phyloP scores from a whole-genome alignment of 2,329 filamentous ascomycete species.

The Diatrype stigma region DNA sequence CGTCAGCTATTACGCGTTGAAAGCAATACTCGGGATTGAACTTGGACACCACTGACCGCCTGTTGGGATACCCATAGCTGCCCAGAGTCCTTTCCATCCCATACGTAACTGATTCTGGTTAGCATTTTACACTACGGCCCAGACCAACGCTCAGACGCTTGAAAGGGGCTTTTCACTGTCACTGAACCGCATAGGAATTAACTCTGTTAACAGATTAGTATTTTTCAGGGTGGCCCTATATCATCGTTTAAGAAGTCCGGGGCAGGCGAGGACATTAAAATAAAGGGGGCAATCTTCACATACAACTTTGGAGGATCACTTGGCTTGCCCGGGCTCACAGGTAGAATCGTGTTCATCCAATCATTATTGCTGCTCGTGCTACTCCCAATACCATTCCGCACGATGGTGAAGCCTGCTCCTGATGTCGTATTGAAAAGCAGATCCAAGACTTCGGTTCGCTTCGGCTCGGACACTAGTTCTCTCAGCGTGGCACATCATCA shows the following conservation, averaged over 20 bases:
- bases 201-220: background rate
- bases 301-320: conserved; percentile 4
- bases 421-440: conserved; percentile 30
- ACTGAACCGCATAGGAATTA: too few relatives aligned
- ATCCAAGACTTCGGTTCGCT: conserved; percentile 29
- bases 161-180: too few relatives aligned
- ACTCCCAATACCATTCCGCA: conserved; percentile 33
- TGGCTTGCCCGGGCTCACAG: conserved; percentile 5
- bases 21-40: too few relatives aligned
- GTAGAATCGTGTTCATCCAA: conserved; percentile 11
- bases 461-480: conserved; percentile 20
- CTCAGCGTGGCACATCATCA: background rate
- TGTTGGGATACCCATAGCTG: conserved; percentile 8
- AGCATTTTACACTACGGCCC: too few relatives aligned
- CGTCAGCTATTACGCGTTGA: background rate
- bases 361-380: conserved; percentile 27
- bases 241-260: too few relatives aligned
- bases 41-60: conserved; percentile 5
- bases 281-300: background rate
- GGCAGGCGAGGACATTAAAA: too few relatives aligned
- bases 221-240: background rate
- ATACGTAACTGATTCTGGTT: conserved; percentile 1
- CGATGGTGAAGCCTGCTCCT: conserved; percentile 32
- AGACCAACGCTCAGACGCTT: too few relatives aligned
- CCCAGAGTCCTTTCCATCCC: conserved; percentile 8